These are phyloP conservation scores for Rhytidhysteron rufulum DNA, from an alignment of 2,329 filamentous ascomycete species.

Conservation along the genomic window DNA sequence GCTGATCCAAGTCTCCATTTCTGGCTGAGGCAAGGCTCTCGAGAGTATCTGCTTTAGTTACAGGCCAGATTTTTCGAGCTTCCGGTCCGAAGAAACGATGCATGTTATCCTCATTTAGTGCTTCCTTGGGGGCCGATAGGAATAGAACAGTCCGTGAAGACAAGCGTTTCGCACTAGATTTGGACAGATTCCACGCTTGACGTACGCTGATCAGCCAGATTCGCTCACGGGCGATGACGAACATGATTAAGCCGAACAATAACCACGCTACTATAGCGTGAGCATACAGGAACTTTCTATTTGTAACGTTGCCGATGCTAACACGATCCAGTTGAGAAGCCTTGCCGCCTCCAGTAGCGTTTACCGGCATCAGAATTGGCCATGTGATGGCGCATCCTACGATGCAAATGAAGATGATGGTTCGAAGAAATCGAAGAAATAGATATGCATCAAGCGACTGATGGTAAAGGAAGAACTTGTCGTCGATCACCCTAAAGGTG, in stretches of 20 bases:
- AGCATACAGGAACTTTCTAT: constrained; percentile 65
- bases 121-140: constrained; percentile 74
- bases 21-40: constrained; percentile 79
- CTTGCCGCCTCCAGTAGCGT: constrained; percentile 71
- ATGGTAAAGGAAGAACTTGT: constrained; percentile 81
- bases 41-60: constrained; percentile 70
- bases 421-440: constrained; percentile 82
- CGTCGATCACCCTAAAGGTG: constrained; percentile 54
- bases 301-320: constrained; percentile 71
- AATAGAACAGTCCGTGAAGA: constrained; percentile 90
- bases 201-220: constrained; percentile 91
- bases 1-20: constrained; percentile 71
- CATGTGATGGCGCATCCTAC: constrained; percentile 81
- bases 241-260: constrained; percentile 84
- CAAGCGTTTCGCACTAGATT: constrained; percentile 76
- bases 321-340: constrained; percentile 69
- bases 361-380: constrained; percentile 85
- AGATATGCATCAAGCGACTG: constrained; percentile 91
- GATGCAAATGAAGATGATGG: constrained; percentile 72
- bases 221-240: constrained; percentile 79
- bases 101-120: constrained; percentile 72
- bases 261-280: constrained; percentile 77
- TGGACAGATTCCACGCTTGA: constrained; percentile 86
- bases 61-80: constrained; percentile 81
- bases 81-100: constrained; percentile 76